Evolutionary conservation across 441 rosid species (phyloP), one percentile per base, ranked within the genome.

Genomic region (Gossypium schwendimanii): DNA sequence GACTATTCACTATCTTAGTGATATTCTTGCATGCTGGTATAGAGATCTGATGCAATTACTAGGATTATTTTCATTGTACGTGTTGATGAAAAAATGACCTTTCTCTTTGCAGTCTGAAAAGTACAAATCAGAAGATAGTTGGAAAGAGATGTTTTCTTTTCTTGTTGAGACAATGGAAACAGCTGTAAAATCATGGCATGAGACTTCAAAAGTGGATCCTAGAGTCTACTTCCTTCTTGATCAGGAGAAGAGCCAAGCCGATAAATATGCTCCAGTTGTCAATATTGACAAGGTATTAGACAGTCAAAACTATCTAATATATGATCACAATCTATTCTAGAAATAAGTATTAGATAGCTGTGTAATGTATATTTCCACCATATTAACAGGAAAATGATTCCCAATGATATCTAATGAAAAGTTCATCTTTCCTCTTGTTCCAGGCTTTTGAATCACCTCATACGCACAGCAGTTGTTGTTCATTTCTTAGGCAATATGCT

Each of bases 361-460:
- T n/a, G 9, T 24, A 66, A 3, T 49, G 41, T 8, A 66, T 66
- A 49, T 24, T 49, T 14, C 58, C n/a, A 66, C 23, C 23, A 24
- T 47, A 3, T 69, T 26, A 7, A 44, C 9, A 33, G 14, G 31
- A 39, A 44, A 58, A 28, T 31, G 24, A 2, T 71, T 71, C 53
- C 17, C 39, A 26, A 14, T 18, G 23, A 36, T 68, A 39, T 64
- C 20, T 23, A 26, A 57, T 75, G 41, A 39, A 24, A 54, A 39
- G 12, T 59, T 17, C 8, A 7, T 28, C 18, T 74, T 81, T 49
- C 54, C 60, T 75, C 15, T 47, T 80, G 68, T 74, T 61, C 69
- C 85, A 94, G 98, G 98, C 97, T 52, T 92, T 94, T 84, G 97
- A 94, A 82, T 92, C 98, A 24, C 98, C 97, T 17, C 77, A 90